Percentiles rank a stretch among this genome's conserved stretches.
Evolutionary conservation across 1,284 basidiomycete genomes (phyloP).

Genomic region (Ceratobasidium papillatum): DNA sequence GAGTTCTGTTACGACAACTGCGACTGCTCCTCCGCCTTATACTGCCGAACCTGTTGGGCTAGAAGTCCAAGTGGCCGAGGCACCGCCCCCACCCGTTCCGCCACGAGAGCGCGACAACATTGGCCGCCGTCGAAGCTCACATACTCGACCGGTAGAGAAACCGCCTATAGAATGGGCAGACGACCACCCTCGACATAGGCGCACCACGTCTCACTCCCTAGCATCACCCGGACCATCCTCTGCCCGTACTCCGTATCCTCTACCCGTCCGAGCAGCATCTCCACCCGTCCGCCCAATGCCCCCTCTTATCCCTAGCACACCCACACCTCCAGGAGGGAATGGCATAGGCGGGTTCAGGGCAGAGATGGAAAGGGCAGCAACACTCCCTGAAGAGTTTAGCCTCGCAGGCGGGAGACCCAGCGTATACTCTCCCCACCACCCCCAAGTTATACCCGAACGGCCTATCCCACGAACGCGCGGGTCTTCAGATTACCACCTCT

Average conservation of each 20-base stretch:
- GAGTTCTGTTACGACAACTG: slow-evolving; percentile 1
- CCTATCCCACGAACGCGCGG: not conserved
- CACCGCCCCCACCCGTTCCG: slow-evolving; percentile 20
- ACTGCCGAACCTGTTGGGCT: slow-evolving; percentile 1
- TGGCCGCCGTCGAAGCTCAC: not conserved
- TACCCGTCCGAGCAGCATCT: not conserved
- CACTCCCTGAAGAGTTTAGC: not conserved
- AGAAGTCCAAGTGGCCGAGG: slow-evolving; percentile 27
- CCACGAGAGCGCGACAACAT: slow-evolving; percentile 8
- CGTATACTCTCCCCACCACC: not conserved
- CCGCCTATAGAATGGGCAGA: not conserved
- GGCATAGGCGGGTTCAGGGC: slow-evolving; percentile 20
- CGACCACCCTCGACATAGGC: not conserved
- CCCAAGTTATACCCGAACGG: not conserved
- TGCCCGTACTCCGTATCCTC: not conserved
- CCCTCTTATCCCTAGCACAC: not conserved
- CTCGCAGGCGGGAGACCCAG: not conserved
- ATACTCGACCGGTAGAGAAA: not conserved
- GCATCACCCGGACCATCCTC: not conserved
- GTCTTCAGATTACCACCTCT: not conserved
- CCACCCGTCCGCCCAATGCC: slow-evolving; percentile 13
- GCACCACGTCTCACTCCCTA: slow-evolving; percentile 16
- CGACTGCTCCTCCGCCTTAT: slow-evolving; percentile 25
- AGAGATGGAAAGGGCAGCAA: not conserved
- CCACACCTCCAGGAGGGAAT: not conserved